Evolutionary conservation across 139 green algal species (phyloP), one percentile per base, ranked within the genome.

Genomic region (Haematococcus lacustris): DNA sequence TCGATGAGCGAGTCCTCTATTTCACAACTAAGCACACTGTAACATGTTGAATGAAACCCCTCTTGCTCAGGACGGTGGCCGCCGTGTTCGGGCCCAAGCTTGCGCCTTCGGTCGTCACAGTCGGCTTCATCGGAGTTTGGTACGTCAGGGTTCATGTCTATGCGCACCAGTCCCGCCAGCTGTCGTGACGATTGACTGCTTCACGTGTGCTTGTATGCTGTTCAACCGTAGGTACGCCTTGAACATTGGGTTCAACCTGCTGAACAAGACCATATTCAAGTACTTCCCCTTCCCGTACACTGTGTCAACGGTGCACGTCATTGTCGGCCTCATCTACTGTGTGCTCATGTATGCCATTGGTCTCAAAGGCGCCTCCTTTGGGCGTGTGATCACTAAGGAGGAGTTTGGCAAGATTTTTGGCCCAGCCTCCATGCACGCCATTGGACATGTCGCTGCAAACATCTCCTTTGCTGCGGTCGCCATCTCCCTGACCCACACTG

Each of bases 181-280:
- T 38, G 1, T 51, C 3, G 13, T 47, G 66, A 25, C 17, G 65
- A 23, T 30, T 65, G 13, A 60, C 17, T 71, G 43, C 5, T 30
- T 74, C 37, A 43, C 32, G 41, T 23, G 4, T 57, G 9, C n/a
- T 59, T 60, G 26, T 71, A 1, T 72, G 2, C 26, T 23, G 30
- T 35, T 5, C 3, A 5, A 0, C 38, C 62, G n/a, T 79, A 92
- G 91, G 92, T 98, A 98, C 72, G 91, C 84, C 2, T 81, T 99
- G 47, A 99, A 99, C 82, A 88, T 99, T 39, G 89, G 85, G 33
- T 99, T 99, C 91, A 99, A 99, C 88, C 90, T 99, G 70, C 88
- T 92, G 33, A 99, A 99, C 94, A 99, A 99, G 89, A 87, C 85
- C 39, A 94, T 99, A 73, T 98, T 97, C 91, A 97, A 97, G 79